Conservation (phyloP, 2,329 filamentous ascomycete genomes). For the Gnomoniopsis smithogilvyi region DNA sequence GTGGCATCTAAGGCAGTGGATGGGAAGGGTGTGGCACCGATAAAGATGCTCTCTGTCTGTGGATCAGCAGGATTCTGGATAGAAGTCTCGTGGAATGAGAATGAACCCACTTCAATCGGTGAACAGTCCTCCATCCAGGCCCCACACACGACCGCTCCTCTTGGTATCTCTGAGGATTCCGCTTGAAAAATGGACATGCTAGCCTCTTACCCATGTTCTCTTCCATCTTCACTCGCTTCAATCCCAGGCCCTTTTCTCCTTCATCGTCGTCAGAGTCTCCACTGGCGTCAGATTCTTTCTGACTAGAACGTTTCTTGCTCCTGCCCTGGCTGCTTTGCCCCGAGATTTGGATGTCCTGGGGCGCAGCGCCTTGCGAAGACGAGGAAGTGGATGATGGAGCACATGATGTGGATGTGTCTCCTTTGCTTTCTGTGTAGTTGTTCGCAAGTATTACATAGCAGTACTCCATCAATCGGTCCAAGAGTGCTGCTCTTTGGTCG, state of each 20-base stretch:
- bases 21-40: conserved; percentile 16
- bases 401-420: background rate
- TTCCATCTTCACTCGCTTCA: conserved; percentile 8
- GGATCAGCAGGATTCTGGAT: background rate
- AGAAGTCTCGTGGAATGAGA: background rate
- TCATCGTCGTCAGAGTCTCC: background rate
- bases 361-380: background rate
- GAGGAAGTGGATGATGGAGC: background rate
- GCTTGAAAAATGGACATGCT: conserved; percentile 21
- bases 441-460: conserved; percentile 11
- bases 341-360: background rate
- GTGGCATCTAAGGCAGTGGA: conserved; percentile 17
- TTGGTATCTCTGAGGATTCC: conserved; percentile 14
- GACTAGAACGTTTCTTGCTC: conserved; percentile 4
- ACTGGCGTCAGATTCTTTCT: background rate
- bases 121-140: conserved; percentile 17
- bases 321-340: background rate
- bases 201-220: conserved; percentile 12
- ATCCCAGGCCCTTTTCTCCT: background rate
- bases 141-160: conserved; percentile 17
- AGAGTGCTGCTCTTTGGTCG: conserved; percentile 6
- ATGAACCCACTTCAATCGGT: conserved; percentile 15
- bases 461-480: conserved; percentile 18
- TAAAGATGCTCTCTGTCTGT: conserved; percentile 17
- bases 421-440: background rate